phyloP scores from a whole-genome alignment of 257 asterid genomes.

The Thymus quinquecostatus region DNA sequence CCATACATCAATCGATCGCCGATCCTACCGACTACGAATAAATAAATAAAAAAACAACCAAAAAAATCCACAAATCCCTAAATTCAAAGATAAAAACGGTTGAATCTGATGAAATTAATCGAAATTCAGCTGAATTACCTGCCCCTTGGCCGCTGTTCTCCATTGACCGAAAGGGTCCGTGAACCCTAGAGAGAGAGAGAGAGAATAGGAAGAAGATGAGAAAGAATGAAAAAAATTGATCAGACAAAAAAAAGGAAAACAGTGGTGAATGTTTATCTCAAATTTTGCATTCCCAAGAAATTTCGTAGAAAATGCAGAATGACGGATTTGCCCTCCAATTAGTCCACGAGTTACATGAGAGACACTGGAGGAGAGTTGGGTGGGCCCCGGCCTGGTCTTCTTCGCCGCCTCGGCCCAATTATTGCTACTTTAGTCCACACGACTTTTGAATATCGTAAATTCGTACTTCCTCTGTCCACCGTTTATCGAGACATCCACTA shows the following conservation, averaged over 20 bases:
- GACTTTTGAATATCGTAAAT: too few relatives aligned
- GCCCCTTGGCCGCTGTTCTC: conserved; percentile 47
- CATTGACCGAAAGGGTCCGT: conserved; percentile 38
- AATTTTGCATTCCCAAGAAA: conserved; percentile 30
- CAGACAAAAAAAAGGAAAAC: neutral
- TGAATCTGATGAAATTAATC: neutral
- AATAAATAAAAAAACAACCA: conserved; percentile 12
- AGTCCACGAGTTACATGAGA: conserved; percentile 14
- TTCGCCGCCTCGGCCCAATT: neutral
- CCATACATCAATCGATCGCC: conserved; percentile 10
- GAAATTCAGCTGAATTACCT: conserved; percentile 38
- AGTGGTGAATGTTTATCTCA: conserved; percentile 35
- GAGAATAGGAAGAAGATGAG: conserved; percentile 17
- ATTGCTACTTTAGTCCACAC: neutral
- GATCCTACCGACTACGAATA: neutral
- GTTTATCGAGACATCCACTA: too few relatives aligned
- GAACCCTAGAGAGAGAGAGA: conserved; percentile 35
- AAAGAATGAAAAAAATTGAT: conserved; percentile 14
- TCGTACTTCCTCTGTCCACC: too few relatives aligned
- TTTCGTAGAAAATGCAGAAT: neutral
- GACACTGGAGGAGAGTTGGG: conserved; percentile 31
- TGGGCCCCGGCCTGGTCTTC: conserved; percentile 17
- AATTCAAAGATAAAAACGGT: neutral
- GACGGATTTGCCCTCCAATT: conserved; percentile 42
- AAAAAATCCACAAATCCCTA: neutral